Evolutionary conservation across 768 basidiomycete species (phyloP).

Genomic region (Termitomyces sp.): DNA sequence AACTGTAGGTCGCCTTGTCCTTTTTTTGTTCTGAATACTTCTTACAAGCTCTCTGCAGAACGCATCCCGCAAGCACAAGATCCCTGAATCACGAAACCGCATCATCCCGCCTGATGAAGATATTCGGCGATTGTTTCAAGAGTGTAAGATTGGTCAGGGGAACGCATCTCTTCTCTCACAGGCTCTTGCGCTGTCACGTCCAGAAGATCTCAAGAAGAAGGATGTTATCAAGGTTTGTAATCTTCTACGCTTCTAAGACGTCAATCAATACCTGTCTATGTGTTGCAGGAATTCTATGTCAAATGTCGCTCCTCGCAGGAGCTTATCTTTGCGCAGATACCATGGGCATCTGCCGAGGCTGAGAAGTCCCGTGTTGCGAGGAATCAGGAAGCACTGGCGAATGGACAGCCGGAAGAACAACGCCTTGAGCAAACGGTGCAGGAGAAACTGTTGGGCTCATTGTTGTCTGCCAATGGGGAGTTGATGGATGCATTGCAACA

Average conservation of each 20-base stretch:
- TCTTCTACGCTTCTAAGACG: not conserved
- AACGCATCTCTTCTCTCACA: conserved; percentile 73
- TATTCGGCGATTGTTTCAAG: conserved; percentile 62
- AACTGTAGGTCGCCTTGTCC: conserved; percentile 13
- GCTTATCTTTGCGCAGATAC: conserved; percentile 76
- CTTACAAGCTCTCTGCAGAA: conserved; percentile 8
- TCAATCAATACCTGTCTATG: not conserved
- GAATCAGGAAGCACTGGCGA: conserved; percentile 15
- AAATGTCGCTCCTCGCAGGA: conserved; percentile 83
- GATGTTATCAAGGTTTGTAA: conserved; percentile 53
- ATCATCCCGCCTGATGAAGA: conserved; percentile 68
- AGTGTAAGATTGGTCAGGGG: conserved; percentile 79
- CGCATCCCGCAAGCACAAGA: conserved; percentile 31
- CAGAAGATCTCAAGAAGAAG: conserved; percentile 59
- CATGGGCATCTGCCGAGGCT: conserved; percentile 84
- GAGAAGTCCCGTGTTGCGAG: conserved; percentile 52
- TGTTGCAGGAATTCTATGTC: conserved; percentile 69
- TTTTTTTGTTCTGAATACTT: conserved; percentile 5
- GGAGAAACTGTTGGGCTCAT: conserved; percentile 65
- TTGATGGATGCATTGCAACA: conserved; percentile 62
- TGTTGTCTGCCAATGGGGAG: conserved; percentile 71
- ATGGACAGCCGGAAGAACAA: conserved; percentile 22
- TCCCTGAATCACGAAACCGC: conserved; percentile 27
- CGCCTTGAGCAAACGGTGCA: conserved; percentile 53
- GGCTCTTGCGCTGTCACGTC: conserved; percentile 58